Evolutionary conservation across 345 rosid genomes (phyloP), one percentile per base, ranked within the genome.

Genomic region (Rubroshorea leprosula): DNA sequence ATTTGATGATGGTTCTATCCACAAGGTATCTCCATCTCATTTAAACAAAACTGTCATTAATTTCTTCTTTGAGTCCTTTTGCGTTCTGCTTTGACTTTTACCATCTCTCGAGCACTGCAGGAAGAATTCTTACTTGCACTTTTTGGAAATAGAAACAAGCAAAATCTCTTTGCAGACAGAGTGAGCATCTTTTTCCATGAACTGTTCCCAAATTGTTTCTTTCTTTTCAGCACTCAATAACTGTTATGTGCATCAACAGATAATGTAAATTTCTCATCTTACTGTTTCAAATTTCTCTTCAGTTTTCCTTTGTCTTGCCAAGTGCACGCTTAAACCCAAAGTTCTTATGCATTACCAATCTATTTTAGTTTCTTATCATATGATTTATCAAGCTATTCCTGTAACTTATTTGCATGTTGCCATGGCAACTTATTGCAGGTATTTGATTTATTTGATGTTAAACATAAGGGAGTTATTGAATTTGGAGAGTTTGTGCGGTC

Each of bases 401-500:
- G 13, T 13, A n/a, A 26, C 29, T 49, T 48, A 27, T n/a, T 41
- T 54, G 14, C 46, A 19, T 19, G 31, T n/a, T 45, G 2, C n/a
- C n/a, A 17, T 58, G 49, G 23, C 35, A 57, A 44, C 51, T 55
- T 60, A 10, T 69, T 64, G 65, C 76, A 86, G 94, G 63, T 84
- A n/a, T 84, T 84, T 55, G 73, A 67, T 60, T 54, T 80, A 63
- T 87, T 82, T 46, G 95, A 87, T 68, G 39, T 52, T 57, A 85
- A 81, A 72, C 70, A n/a, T 51, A 74, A 85, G 41, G 96, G 84
- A 38, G 79, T 72, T 1, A 83, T 88, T 16, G 90, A 70, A 62
- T 88, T 88, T 56, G 88, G 78, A 61, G 93, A 83, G 46, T 88
- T 88, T 35, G 90, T 88, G 13, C 78, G 81, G 26, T 68, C 96